Percentiles rank a stretch among this genome's conserved stretches.
phyloP scores from a whole-genome alignment of 345 rosid species.

The Bretschneidera sinensis region DNA sequence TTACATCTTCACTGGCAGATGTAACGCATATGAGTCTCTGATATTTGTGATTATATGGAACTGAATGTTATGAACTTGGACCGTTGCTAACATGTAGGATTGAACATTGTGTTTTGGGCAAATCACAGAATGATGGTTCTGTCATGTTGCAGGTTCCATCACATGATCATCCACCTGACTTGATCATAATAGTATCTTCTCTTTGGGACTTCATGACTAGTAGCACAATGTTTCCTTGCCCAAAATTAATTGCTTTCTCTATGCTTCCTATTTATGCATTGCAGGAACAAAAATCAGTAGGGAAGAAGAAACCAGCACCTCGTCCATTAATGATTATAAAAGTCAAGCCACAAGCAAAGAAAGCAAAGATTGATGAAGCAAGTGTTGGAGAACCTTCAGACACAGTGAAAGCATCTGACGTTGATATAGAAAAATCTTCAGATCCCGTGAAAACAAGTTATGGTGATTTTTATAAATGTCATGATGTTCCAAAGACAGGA shows the following conservation, averaged over 20 bases:
- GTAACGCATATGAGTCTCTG: no score
- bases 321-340: slow-evolving; percentile 62
- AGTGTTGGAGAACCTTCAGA: slow-evolving; percentile 27
- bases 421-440: slow-evolving; percentile 29
- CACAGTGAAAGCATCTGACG: slow-evolving; percentile 14
- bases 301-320: slow-evolving; percentile 54
- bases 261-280: slow-evolving; percentile 7
- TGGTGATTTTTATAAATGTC: slow-evolving; percentile 18
- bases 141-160: no score
- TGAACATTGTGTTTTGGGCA: no score
- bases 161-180: no score
- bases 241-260: not conserved
- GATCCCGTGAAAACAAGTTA: slow-evolving; percentile 18
- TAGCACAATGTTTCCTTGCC: not conserved
- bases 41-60: no score
- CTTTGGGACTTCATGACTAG: no score
- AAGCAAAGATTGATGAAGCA: slow-evolving; percentile 43
- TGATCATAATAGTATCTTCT: no score
- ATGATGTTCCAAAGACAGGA: slow-evolving; percentile 32
- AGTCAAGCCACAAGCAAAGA: slow-evolving; percentile 79
- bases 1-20: no score
- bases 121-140: no score
- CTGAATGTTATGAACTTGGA: no score
- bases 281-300: slow-evolving; percentile 49
- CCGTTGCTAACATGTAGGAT: no score